Evolutionary conservation across 2,329 filamentous ascomycete genomes (phyloP), one percentile per base, ranked within the genome.

Genomic region (Neopestalotiopsis rosae): DNA sequence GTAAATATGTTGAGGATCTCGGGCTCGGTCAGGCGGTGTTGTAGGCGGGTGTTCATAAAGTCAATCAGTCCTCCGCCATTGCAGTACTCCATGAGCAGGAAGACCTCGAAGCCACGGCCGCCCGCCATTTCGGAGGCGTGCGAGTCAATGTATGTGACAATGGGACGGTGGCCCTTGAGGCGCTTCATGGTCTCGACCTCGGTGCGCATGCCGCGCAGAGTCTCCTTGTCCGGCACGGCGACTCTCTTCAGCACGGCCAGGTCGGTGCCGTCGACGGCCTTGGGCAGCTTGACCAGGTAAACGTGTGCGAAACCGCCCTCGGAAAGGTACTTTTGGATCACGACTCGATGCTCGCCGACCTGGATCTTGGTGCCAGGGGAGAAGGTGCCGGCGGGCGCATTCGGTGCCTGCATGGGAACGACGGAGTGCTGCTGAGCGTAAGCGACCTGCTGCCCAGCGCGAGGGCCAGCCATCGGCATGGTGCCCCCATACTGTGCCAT

Each of bases 151-250:
- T 99, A 99, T 69, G 92, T 98, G 76, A 99, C 96, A 78, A 99
- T 98, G 76, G 96, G 92, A 71, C 91, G 90, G 87, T 98, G 96
- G 68, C 96, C 96, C 86, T 97, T 97, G 76, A 99, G 88, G 82
- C 96, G 95, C 90, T 99, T 99, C 96, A 99, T 99, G 14, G 96
- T 99, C 84, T 99, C 96, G 75, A 99, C 96, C 86, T 99, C 96
- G 74, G 91, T 98, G 81, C 96, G 91, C 96, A 99, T 98, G 81
- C 93, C 95, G 71, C 94, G 93, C 82, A 99, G 86, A 69, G 95
- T 90, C 72, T 97, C 93, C 86, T 97, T 98, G 82, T 99, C 96
- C 40, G 96, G 94, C 66, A 98, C 96, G 45, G 96, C 96, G 69
- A 99, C 96, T 78, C 96, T 88, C 87, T 99, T 98, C 77, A 98